Conservation (phyloP, 495 filamentous ascomycete genomes). For the Astrothelium subdiscretum region DNA sequence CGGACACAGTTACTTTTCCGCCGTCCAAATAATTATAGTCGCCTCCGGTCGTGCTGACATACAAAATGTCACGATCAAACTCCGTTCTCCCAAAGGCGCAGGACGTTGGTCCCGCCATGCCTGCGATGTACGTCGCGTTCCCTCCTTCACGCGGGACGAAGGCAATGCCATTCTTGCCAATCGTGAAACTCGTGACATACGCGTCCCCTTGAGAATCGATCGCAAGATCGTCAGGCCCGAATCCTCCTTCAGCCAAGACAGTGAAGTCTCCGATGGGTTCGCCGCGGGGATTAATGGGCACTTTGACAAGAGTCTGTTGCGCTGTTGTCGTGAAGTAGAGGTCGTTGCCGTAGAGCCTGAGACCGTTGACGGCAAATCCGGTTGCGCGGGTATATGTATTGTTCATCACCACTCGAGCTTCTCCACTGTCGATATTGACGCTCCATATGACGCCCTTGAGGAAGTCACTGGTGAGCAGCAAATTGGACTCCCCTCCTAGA, state of each 20-base stretch:
- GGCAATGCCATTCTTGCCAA: neutral
- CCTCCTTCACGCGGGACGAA: neutral
- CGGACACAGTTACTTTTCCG: neutral
- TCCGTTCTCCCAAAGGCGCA: neutral
- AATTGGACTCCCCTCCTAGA: constrained; percentile 13
- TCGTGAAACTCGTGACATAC: neutral
- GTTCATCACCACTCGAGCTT: constrained; percentile 23
- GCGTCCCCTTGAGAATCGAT: neutral
- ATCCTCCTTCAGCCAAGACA: neutral
- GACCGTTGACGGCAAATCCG: constrained; percentile 26
- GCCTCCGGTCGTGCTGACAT: neutral
- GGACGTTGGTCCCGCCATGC: neutral
- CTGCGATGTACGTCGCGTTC: neutral
- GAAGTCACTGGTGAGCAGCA: constrained; percentile 30
- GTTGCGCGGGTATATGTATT: constrained; percentile 31
- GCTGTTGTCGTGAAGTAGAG: constrained; percentile 31
- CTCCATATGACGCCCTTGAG: constrained; percentile 31
- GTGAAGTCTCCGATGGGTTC: neutral
- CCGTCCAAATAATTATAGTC: neutral
- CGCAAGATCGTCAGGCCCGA: neutral
- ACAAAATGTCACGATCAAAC: neutral
- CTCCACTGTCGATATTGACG: constrained; percentile 31
- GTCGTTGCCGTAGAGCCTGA: constrained; percentile 18
- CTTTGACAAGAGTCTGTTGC: constrained; percentile 19
- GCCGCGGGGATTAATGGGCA: constrained; percentile 17